Percentiles rank a stretch among this genome's conserved stretches.
phyloP scores from a whole-genome alignment of 352 stramenopile genomes.

The Globisporangium solare region DNA sequence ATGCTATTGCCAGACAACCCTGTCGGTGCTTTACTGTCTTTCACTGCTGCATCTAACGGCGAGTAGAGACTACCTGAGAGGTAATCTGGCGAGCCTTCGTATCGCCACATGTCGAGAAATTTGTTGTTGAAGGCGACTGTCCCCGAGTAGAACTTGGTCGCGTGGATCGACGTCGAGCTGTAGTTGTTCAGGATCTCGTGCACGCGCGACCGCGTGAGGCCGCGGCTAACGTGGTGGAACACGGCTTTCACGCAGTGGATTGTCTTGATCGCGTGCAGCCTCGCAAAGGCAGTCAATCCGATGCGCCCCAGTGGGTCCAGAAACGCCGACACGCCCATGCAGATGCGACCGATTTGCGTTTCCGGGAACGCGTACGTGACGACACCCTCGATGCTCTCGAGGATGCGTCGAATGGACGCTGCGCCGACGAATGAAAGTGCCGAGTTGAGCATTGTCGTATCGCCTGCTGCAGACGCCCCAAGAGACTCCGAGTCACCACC shows the following conservation, averaged over 20 bases:
- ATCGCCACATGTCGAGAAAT: constrained; percentile 78
- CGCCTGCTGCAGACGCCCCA: too few relatives aligned
- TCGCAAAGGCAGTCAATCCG: constrained; percentile 48
- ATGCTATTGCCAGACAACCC: background rate
- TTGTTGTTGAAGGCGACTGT: constrained; percentile 76
- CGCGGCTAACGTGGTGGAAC: constrained; percentile 71
- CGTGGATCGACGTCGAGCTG: constrained; percentile 56
- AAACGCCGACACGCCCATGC: constrained; percentile 69
- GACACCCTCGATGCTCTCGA: constrained; percentile 39
- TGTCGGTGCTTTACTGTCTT: constrained; percentile 7
- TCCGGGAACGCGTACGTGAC: constrained; percentile 41
- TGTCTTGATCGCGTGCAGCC: constrained; percentile 36
- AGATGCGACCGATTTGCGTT: constrained; percentile 49
- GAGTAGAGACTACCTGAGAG: constrained; percentile 37
- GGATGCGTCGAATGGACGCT: constrained; percentile 34
- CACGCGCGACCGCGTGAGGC: constrained; percentile 53
- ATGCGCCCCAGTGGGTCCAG: constrained; percentile 55
- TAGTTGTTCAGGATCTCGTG: constrained; percentile 69
- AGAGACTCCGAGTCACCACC: background rate
- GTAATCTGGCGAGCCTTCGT: constrained; percentile 76
- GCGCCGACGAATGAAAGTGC: constrained; percentile 3
- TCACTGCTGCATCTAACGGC: constrained; percentile 13
- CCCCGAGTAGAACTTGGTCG: constrained; percentile 65
- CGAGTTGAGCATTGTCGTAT: too few relatives aligned
- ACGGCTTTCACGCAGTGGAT: constrained; percentile 70